Percentiles rank a stretch among this genome's conserved stretches.
phyloP scores from a whole-genome alignment of 768 basidiomycete species.

The Crucibulum laeve region DNA sequence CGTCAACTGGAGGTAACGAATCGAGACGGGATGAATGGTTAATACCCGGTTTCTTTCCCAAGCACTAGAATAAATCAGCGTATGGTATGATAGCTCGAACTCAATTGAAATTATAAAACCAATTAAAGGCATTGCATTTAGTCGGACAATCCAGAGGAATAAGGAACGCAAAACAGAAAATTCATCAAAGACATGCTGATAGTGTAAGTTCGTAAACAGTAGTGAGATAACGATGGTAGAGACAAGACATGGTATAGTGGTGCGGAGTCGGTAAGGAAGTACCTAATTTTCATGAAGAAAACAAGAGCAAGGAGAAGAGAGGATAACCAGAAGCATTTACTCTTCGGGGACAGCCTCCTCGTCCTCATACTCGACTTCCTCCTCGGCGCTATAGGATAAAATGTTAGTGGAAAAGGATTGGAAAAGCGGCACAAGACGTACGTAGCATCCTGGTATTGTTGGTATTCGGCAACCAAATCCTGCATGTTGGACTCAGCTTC shows the following conservation, averaged over 20 bases:
- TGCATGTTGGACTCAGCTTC: slow-evolving; percentile 99
- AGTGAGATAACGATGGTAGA: slow-evolving; percentile 9
- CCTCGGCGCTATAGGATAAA: slow-evolving; percentile 56
- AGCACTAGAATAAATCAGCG: background rate
- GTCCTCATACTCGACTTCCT: slow-evolving; percentile 88
- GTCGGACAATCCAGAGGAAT: slow-evolving; percentile 25
- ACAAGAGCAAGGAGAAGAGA: slow-evolving; percentile 9
- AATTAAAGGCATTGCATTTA: slow-evolving; percentile 20
- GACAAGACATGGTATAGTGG: slow-evolving; percentile 7
- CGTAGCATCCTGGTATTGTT: slow-evolving; percentile 95
- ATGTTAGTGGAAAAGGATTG: slow-evolving; percentile 6
- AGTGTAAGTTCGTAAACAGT: slow-evolving; percentile 24
- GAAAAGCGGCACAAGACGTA: slow-evolving; percentile 34
- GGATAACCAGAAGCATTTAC: slow-evolving; percentile 11
- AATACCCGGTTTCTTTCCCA: too few relatives aligned
- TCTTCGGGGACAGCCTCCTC: slow-evolving; percentile 65
- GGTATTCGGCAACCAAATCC: slow-evolving; percentile 96
- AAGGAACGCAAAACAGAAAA: slow-evolving; percentile 19
- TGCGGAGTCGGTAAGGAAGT: background rate
- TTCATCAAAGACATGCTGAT: slow-evolving; percentile 32
- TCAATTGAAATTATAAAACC: slow-evolving; percentile 5
- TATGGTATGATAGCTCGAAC: background rate
- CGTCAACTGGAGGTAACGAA: too few relatives aligned
- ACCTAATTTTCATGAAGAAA: slow-evolving; percentile 9
- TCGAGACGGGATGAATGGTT: too few relatives aligned